Percentiles rank a stretch among this genome's conserved stretches.
phyloP scores from a whole-genome alignment of 768 basidiomycete genomes.

The Tremella yokohamensis region DNA sequence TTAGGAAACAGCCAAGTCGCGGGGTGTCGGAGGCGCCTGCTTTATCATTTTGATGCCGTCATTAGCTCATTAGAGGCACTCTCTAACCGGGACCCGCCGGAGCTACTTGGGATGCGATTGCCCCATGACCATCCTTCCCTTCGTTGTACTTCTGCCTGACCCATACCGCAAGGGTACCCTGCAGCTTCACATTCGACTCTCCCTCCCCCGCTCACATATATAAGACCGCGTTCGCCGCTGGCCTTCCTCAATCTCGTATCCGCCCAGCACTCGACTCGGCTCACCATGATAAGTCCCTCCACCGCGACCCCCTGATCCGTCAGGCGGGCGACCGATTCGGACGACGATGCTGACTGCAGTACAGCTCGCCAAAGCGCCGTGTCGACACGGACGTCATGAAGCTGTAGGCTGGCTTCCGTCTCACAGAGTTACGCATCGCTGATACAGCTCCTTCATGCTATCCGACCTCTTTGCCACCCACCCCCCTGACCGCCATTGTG shows the following conservation, averaged over 20 bases:
- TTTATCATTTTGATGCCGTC: too few relatives aligned
- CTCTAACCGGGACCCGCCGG: too few relatives aligned
- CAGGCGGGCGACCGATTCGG: neutral
- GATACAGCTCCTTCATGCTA: constrained; percentile 3
- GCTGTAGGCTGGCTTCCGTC: constrained; percentile 60
- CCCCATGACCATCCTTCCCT: too few relatives aligned
- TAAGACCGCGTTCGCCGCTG: neutral
- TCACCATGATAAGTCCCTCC: constrained; percentile 39
- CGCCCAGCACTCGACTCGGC: neutral
- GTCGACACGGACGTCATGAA: constrained; percentile 99
- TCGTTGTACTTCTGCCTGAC: too few relatives aligned
- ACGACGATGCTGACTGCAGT: constrained; percentile 17
- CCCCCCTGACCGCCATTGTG: neutral
- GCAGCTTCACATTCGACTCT: too few relatives aligned
- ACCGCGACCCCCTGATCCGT: constrained; percentile 1
- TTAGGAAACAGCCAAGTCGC: too few relatives aligned
- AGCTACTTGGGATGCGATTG: too few relatives aligned
- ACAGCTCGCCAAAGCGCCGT: constrained; percentile 86
- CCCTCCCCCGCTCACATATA: constrained; percentile 7
- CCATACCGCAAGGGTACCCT: too few relatives aligned
- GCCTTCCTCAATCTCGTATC: neutral
- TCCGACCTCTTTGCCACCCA: neutral
- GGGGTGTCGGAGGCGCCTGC: too few relatives aligned
- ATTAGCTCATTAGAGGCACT: too few relatives aligned
- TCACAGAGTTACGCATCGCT: neutral